Evolutionary conservation across 2,329 filamentous ascomycete species (phyloP), one percentile per base, ranked within the genome.

Genomic region (Fusarium torreyae): DNA sequence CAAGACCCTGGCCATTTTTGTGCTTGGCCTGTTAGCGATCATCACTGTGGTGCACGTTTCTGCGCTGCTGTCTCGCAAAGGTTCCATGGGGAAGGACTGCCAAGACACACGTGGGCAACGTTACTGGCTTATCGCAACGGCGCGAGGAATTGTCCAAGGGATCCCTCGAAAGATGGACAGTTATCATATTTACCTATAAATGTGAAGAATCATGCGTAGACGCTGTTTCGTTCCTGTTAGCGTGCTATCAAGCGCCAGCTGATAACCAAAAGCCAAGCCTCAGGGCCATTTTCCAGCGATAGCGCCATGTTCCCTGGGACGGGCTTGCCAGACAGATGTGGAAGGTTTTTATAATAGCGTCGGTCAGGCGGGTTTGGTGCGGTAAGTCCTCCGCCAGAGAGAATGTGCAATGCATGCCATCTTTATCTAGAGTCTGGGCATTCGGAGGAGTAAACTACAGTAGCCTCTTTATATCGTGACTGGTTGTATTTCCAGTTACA

Each of bases 91-190:
- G 43, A n/a, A 57, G 57, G 63, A 73, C 61, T 56, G 72, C 72
- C 72, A 69, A 73, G 72, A 71, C 66, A 55, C 72, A 74, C 72
- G 72, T 74, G 72, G 70, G 72, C 67, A 64, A 45, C 39, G 50
- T 63, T 64, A 75, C 55, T 75, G 72, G 72, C 56, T 72, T 66
- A 70, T 70, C 63, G 53, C 61, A 50, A 57, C 26, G 39, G 52
- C 43, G 33, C 51, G 31, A 39, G 53, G 34, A 31, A 31, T 31
- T 31, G 28, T 31, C 28, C 28, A 31, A 31, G 28, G 59, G 56
- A 61, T 66, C 18, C 36, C 22, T 20, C 17, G n/a, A 20, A 22
- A 24, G 15, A 24, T 18, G 13, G 39, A 15, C 2, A 14, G 22
- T 6, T 38, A 52, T 52, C 45, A 24, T 42, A 18, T 48, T 31